phyloP scores from a whole-genome alignment of 768 basidiomycete species.

The Leccinum subgranulosum region DNA sequence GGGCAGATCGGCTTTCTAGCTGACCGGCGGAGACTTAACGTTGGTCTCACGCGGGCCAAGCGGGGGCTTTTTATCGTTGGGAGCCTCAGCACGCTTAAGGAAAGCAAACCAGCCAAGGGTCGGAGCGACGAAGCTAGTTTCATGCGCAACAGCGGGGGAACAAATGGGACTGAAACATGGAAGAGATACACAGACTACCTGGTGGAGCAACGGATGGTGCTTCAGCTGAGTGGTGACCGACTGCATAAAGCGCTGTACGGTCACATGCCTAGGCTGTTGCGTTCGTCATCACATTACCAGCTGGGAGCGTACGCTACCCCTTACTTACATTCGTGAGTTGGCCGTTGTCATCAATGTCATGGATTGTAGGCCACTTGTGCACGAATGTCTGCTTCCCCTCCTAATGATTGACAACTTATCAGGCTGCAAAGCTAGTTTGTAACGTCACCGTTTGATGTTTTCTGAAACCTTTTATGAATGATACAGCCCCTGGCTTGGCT shows the following conservation, averaged over 20 bases:
- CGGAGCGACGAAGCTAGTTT: slow-evolving; percentile 9
- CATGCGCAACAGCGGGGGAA: slow-evolving; percentile 21
- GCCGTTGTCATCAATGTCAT: background rate
- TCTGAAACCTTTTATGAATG: too few relatives aligned
- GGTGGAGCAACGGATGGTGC: slow-evolving; percentile 48
- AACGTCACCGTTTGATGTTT: background rate
- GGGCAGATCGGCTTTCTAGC: slow-evolving; percentile 88
- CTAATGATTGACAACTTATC: background rate
- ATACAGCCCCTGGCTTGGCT: background rate
- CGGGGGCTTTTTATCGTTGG: slow-evolving; percentile 82
- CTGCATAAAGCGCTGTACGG: slow-evolving; percentile 37
- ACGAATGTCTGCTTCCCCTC: background rate
- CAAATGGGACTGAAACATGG: slow-evolving; percentile 56
- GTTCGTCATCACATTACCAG: slow-evolving; percentile 4
- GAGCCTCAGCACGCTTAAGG: slow-evolving; percentile 60
- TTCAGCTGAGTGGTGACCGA: slow-evolving; percentile 42
- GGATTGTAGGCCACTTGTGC: background rate
- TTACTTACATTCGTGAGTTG: slow-evolving; percentile 12
- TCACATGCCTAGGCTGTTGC: slow-evolving; percentile 8
- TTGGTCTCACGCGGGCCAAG: slow-evolving; percentile 86
- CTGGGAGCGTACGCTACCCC: slow-evolving; percentile 1
- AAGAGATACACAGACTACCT: slow-evolving; percentile 58
- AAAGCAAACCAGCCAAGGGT: slow-evolving; percentile 37
- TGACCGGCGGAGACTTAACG: slow-evolving; percentile 82
- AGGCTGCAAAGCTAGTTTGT: background rate